A percentile compares a stretch with the other conserved stretches of the same genome.
Evolutionary conservation across 768 basidiomycete genomes (phyloP).

Genomic region (Dacryopinax primogenitus): DNA sequence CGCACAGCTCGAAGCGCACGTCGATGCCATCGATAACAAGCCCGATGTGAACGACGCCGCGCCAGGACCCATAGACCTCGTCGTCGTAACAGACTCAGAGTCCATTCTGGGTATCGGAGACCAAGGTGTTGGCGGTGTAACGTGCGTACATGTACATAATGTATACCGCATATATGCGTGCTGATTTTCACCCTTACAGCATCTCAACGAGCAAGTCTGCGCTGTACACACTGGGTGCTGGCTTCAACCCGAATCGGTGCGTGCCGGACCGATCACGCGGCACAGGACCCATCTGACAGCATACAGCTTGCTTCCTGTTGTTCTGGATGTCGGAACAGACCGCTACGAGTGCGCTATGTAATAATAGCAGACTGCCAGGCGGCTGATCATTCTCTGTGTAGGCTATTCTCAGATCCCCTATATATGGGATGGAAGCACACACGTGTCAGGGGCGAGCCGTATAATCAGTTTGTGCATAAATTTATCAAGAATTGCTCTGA

Average conservation of each 20-base stretch:
- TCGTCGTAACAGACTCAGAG: slow-evolving; percentile 76
- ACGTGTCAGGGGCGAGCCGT: slow-evolving; percentile 58
- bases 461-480: slow-evolving; percentile 68
- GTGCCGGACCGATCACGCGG: neutral
- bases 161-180: neutral
- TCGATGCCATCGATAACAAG: slow-evolving; percentile 34
- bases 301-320: slow-evolving; percentile 45
- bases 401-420: neutral
- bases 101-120: slow-evolving; percentile 71
- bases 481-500: slow-evolving; percentile 26
- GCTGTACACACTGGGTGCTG: slow-evolving; percentile 48
- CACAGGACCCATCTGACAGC: neutral
- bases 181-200: slow-evolving; percentile 24
- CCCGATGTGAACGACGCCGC: slow-evolving; percentile 1
- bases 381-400: slow-evolving; percentile 24
- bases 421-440: slow-evolving; percentile 55
- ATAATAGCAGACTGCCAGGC: slow-evolving; percentile 32
- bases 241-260: neutral
- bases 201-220: slow-evolving; percentile 68
- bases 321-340: slow-evolving; percentile 66
- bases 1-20: slow-evolving; percentile 58
- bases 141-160: slow-evolving; percentile 8
- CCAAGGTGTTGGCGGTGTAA: slow-evolving; percentile 52
- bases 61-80: slow-evolving; percentile 42
- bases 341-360: slow-evolving; percentile 33